Evolutionary conservation across 2,329 filamentous ascomycete genomes (phyloP).

Genomic region (Trichoderma sp.): DNA sequence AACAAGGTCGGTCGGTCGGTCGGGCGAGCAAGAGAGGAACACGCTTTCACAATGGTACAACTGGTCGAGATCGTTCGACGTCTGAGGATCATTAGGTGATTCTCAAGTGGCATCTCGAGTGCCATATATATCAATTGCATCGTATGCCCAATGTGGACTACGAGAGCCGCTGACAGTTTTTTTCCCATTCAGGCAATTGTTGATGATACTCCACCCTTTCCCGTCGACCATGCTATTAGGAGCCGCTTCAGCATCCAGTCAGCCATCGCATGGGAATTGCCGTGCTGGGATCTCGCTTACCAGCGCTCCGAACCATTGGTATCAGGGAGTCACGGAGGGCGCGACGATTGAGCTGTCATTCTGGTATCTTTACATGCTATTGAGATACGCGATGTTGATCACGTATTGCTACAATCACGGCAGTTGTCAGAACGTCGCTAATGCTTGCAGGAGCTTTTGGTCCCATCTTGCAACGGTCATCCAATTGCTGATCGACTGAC

Average conservation of each 20-base stretch:
- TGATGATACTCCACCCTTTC: background rate
- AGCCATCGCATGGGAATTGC: background rate
- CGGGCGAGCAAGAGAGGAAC: background rate
- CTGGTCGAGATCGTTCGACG: background rate
- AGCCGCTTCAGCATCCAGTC: background rate
- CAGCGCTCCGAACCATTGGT: background rate
- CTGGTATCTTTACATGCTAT: background rate
- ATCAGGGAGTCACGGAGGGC: background rate
- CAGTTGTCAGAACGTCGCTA: too few species aligned
- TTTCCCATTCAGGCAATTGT: background rate
- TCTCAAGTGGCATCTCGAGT: background rate
- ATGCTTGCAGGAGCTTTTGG: too few species aligned
- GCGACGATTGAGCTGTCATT: background rate
- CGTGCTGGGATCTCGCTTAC: background rate
- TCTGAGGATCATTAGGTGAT: background rate
- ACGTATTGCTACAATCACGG: too few species aligned
- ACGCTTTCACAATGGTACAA: background rate
- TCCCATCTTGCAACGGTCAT: too few species aligned
- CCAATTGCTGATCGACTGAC: too few species aligned
- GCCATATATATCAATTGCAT: background rate
- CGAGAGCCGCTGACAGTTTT: slow-evolving; percentile 1
- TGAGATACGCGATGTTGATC: too few species aligned
- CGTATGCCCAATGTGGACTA: slow-evolving; percentile 3
- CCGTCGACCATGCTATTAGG: background rate
- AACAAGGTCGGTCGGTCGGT: background rate